Percentiles rank a stretch among this genome's conserved stretches.
Evolutionary conservation across 2,329 filamentous ascomycete genomes (phyloP).

Genomic region (Cordyceps cateniannulata): DNA sequence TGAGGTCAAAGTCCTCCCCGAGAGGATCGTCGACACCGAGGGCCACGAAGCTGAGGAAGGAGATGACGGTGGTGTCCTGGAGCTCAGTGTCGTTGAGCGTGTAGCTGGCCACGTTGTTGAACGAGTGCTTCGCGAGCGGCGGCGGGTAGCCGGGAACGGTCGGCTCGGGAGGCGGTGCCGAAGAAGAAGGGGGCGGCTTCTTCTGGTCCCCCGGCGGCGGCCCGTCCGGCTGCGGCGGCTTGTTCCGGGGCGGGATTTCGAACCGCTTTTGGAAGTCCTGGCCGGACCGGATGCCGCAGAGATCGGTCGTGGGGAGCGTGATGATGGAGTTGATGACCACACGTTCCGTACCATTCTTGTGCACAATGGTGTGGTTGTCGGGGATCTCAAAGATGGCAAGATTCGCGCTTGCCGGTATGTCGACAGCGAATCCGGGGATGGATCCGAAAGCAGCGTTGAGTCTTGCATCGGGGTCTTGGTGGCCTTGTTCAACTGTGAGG

Average conservation of each 20-base stretch:
- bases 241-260: neutral
- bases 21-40: neutral
- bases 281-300: neutral
- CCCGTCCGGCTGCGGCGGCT: too few species aligned
- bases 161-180: neutral
- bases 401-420: too few species aligned
- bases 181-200: neutral
- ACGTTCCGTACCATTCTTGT: conserved; percentile 3
- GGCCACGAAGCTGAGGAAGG: conserved; percentile 17
- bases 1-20: conserved; percentile 15
- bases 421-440: neutral
- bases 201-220: neutral
- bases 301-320: neutral
- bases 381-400: neutral
- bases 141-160: conserved; percentile 20
- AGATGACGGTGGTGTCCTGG: conserved; percentile 21
- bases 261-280: neutral
- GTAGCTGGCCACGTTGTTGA: conserved; percentile 21
- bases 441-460: neutral
- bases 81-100: conserved; percentile 19
- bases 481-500: neutral
- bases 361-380: conserved; percentile 7
- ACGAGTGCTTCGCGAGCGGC: conserved; percentile 19
- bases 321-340: neutral
- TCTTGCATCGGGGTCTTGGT: conserved; percentile 3